These are phyloP conservation scores for Neostapfia colusana DNA, from an alignment of 176 grass and related monocot species.

Conservation along the genomic window DNA sequence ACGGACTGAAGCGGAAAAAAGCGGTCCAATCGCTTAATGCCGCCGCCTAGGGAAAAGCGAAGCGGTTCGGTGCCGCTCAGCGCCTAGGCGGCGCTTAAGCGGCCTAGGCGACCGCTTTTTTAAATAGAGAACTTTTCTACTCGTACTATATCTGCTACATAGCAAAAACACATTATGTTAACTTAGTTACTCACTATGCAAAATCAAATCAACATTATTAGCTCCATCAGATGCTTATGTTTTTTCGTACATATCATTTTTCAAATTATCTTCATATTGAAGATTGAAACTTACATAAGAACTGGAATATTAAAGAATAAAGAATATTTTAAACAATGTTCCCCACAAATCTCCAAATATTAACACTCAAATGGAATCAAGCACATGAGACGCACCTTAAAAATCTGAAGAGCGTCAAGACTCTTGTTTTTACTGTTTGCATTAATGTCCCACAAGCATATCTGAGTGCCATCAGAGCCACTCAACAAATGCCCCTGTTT, in stretches of 20 bases:
- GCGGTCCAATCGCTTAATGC: too few relatives aligned
- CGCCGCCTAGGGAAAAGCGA: too few relatives aligned
- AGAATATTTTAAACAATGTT: constrained; percentile 17
- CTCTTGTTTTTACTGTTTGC: constrained; percentile 74
- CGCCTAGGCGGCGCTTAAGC: too few relatives aligned
- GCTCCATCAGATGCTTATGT: background rate
- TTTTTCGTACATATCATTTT: background rate
- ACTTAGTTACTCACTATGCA: constrained; percentile 7
- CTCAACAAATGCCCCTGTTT: constrained; percentile 96
- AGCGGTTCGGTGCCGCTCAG: too few relatives aligned
- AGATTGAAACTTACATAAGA: constrained; percentile 1
- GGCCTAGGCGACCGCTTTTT: too few relatives aligned
- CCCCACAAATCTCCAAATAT: background rate
- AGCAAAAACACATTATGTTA: background rate
- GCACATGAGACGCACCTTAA: constrained; percentile 56
- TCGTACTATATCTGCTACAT: too few relatives aligned
- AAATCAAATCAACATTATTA: background rate
- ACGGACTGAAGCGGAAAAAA: too few relatives aligned
- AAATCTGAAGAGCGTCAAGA: constrained; percentile 90
- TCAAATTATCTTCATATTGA: background rate
- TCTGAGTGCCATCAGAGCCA: constrained; percentile 96
- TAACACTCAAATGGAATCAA: constrained; percentile 7
- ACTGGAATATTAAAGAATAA: constrained; percentile 14
- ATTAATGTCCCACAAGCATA: constrained; percentile 92
- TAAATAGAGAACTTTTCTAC: too few relatives aligned